Evolutionary conservation across 352 stramenopile genomes (phyloP).

Genomic region (Phytopythium ostracodes): DNA sequence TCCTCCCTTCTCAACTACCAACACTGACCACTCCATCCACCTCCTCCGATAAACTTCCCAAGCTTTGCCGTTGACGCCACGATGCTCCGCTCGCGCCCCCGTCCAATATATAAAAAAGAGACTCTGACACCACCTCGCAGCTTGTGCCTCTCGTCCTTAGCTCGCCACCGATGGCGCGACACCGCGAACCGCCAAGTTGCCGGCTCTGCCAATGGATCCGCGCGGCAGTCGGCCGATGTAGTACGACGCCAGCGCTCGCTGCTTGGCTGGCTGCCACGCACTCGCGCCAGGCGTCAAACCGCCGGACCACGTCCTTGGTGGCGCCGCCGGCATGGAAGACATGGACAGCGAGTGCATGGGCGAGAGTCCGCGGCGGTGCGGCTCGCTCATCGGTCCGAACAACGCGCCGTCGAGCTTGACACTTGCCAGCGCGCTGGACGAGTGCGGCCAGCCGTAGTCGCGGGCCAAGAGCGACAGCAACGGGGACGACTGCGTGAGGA

Average conservation of each 20-base stretch:
- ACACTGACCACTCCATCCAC: background rate
- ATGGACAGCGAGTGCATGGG: conserved; percentile 1
- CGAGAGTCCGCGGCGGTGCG: background rate
- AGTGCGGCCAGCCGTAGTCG: conserved; percentile 1
- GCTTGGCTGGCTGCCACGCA: conserved; percentile 6
- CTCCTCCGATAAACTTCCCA: background rate
- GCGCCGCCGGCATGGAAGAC: background rate
- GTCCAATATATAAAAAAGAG: background rate
- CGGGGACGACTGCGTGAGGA: conserved; percentile 8
- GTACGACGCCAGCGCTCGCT: conserved; percentile 9
- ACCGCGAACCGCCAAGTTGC: background rate
- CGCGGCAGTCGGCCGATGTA: conserved; percentile 3
- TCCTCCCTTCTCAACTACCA: background rate
- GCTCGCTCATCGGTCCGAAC: background rate
- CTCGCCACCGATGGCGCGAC: conserved; percentile 4
- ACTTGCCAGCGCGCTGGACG: background rate
- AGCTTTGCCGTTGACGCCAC: too few species aligned
- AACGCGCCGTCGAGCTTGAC: background rate
- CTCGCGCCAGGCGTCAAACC: background rate
- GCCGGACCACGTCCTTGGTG: too few species aligned
- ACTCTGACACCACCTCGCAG: background rate
- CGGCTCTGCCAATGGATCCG: background rate
- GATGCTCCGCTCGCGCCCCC: background rate
- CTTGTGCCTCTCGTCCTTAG: background rate
- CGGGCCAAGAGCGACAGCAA: background rate